Evolutionary conservation across 2,329 filamentous ascomycete species (phyloP), one percentile per base, ranked within the genome.

Genomic region (Fusarium nodosum): DNA sequence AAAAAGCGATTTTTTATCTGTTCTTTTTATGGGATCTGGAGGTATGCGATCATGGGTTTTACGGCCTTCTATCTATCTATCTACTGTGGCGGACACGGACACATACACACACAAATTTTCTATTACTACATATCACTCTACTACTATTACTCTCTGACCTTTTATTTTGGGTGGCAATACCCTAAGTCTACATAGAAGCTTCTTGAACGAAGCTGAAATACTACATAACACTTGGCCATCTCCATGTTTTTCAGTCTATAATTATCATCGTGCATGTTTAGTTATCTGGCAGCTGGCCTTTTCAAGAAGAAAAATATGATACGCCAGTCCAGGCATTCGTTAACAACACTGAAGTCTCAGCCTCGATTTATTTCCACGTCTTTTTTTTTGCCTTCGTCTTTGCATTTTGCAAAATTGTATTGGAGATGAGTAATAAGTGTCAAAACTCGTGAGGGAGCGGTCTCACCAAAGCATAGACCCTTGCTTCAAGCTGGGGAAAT

Each of bases 1-100:
- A 33, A 69, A 68, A 70, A 70, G 67, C 67, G 67, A 64, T 45
- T 44, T 39, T 41, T 60, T 47, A 39, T 20, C 41, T 41, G 50
- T 20, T 42, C 18, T 20, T 42, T 51, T 61, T 41, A 56, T 33
- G 48, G 60, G 41, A 36, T 28, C n/a, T 41, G 48, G 58, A 62
- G 38, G 50, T 53, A 69, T 68, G 54, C 36, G 53, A 46, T 65
- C 55, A 70, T 30, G 64, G 63, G 55, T 61, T 41, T 61, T 47
- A 70, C 59, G 67, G 63, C 56, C 56, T 68, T 44, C 30, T 39
- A 52, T 30, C 12, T 39, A 52, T 30, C 12, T 39, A 47, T 36
- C 7, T 46, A 36, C 41, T 31, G 38, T 62, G 38, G 22, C 46
- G 18, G 46, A 30, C 24, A 67, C 57, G 51, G 22, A 60, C 36